Evolutionary conservation across 1,139 yeast species (phyloP).

Genomic region (Kurtzmaniella quercitrusa): DNA sequence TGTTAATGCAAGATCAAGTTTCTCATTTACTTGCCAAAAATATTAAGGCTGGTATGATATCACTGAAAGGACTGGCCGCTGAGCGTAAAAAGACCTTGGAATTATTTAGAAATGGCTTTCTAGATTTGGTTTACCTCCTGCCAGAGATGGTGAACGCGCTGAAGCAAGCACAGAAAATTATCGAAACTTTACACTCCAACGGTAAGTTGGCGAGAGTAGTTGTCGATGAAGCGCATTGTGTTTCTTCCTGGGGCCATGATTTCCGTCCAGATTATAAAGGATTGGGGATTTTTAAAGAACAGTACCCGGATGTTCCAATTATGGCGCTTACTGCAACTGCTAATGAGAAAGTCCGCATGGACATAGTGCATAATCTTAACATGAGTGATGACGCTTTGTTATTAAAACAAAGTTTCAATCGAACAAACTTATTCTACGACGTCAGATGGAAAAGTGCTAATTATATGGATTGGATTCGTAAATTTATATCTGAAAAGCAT

Average conservation of each 20-base stretch:
- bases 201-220: slow-evolving; percentile 76
- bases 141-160: slow-evolving; percentile 94
- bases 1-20: slow-evolving; percentile 97
- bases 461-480: slow-evolving; percentile 58
- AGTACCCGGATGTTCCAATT: slow-evolving; percentile 78
- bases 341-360: slow-evolving; percentile 83
- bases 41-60: slow-evolving; percentile 84
- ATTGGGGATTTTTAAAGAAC: slow-evolving; percentile 64
- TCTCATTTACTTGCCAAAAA: slow-evolving; percentile 65
- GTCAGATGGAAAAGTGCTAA: slow-evolving; percentile 61
- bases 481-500: slow-evolving; percentile 50
- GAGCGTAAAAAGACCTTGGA: slow-evolving; percentile 65
- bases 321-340: slow-evolving; percentile 99
- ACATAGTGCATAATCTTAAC: slow-evolving; percentile 71
- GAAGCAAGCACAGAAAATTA: slow-evolving; percentile 60
- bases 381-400: slow-evolving; percentile 49
- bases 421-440: slow-evolving; percentile 80
- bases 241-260: slow-evolving; percentile 99
- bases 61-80: slow-evolving; percentile 64
- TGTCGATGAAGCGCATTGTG: slow-evolving; percentile 98
- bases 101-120: slow-evolving; percentile 57
- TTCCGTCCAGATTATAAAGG: slow-evolving; percentile 94
- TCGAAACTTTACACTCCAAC: slow-evolving; percentile 52
- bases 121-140: slow-evolving; percentile 81
- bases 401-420: slow-evolving; percentile 78